These are phyloP conservation scores for Pseudogymnoascus sp. DNA, from an alignment of 2,329 filamentous ascomycete species.

Conservation along the genomic window DNA sequence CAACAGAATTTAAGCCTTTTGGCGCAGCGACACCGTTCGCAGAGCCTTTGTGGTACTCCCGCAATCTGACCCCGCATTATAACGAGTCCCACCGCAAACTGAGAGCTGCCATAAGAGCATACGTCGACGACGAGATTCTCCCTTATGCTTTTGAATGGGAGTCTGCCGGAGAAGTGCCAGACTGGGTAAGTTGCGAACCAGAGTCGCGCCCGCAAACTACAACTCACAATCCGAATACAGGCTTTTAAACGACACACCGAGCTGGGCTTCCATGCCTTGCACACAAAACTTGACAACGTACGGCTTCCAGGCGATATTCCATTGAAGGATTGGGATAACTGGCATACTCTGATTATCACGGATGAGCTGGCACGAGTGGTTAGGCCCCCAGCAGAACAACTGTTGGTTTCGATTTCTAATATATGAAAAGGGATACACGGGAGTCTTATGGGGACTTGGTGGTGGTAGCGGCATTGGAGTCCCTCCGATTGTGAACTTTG, in stretches of 20 bases:
- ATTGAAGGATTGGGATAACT: slow-evolving; percentile 44
- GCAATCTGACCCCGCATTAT: slow-evolving; percentile 47
- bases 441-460: slow-evolving; percentile 49
- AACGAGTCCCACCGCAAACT: slow-evolving; percentile 52
- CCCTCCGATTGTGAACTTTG: slow-evolving; percentile 56
- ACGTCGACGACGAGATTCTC: slow-evolving; percentile 50
- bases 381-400: slow-evolving; percentile 1
- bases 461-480: slow-evolving; percentile 55
- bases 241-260: slow-evolving; percentile 25
- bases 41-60: slow-evolving; percentile 28
- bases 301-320: slow-evolving; percentile 38
- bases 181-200: slow-evolving; percentile 29
- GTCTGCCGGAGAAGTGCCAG: slow-evolving; percentile 43
- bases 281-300: slow-evolving; percentile 32
- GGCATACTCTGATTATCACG: slow-evolving; percentile 45
- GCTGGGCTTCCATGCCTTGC: slow-evolving; percentile 28
- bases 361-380: slow-evolving; percentile 47
- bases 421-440: slow-evolving; percentile 38
- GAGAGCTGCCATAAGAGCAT: slow-evolving; percentile 47
- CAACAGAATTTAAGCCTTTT: slow-evolving; percentile 15
- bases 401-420: neutral
- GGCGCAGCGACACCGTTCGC: slow-evolving; percentile 25
- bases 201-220: neutral
- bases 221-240: slow-evolving; percentile 14
- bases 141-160: slow-evolving; percentile 59